phyloP scores from a whole-genome alignment of 352 stramenopile species.

The Globisporangium mamillatum region DNA sequence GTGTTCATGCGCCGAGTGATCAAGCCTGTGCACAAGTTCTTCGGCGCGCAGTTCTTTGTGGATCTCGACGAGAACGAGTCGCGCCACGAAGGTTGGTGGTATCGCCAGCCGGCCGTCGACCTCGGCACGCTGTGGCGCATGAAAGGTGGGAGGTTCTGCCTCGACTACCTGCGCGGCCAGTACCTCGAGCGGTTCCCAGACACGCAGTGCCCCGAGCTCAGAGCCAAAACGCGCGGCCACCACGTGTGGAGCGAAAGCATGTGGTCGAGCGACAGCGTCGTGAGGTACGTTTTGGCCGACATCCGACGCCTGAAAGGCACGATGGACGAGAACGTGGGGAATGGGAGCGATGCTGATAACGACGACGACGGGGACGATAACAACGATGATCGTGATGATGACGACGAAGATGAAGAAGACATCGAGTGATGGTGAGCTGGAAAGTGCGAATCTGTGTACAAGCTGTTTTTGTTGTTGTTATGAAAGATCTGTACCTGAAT shows the following conservation, averaged over 20 bases:
- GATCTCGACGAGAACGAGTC: conserved; percentile 19
- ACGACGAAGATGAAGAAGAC: not conserved
- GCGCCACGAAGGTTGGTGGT: conserved; percentile 28
- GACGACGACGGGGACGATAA: not conserved
- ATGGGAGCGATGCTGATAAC: not conserved
- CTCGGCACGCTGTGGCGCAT: conserved; percentile 19
- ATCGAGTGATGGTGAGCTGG: not conserved
- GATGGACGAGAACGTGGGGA: not conserved
- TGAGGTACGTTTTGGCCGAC: conserved; percentile 13
- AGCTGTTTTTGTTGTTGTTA: not conserved
- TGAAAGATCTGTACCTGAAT: not conserved
- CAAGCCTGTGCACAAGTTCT: conserved; percentile 16
- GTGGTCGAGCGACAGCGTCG: conserved; percentile 21
- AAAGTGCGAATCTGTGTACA: not conserved
- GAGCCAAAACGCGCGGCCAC: not conserved
- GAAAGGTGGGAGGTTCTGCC: conserved; percentile 16
- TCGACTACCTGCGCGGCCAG: conserved; percentile 28
- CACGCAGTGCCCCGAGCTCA: not conserved
- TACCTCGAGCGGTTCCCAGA: conserved; percentile 23
- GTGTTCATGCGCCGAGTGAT: conserved; percentile 25
- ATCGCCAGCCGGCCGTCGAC: conserved; percentile 16
- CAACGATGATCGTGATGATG: not conserved
- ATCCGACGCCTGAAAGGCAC: conserved; percentile 19
- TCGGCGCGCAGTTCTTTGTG: conserved; percentile 30
- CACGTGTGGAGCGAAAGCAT: conserved; percentile 30